These are phyloP conservation scores for Lachancea meyersii DNA, from an alignment of 805 yeast genomes.

Conservation along the genomic window DNA sequence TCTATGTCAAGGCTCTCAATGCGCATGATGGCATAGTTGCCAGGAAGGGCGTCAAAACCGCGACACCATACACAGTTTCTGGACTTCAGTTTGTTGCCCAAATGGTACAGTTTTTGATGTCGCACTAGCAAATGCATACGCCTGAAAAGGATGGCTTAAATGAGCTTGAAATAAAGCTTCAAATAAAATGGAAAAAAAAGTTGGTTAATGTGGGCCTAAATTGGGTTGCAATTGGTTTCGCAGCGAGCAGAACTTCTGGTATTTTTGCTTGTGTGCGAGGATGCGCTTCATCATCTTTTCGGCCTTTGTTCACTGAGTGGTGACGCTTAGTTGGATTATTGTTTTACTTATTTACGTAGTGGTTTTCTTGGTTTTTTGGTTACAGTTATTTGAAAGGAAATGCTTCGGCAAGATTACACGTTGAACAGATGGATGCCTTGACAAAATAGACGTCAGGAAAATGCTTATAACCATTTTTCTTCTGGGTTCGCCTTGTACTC, in stretches of 20 bases:
- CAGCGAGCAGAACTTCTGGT: no score
- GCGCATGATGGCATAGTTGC: slow-evolving; percentile 87
- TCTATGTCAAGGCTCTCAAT: slow-evolving; percentile 62
- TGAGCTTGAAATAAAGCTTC: neutral
- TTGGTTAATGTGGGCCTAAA: no score
- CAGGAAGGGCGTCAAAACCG: slow-evolving; percentile 50
- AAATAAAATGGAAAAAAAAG: neutral
- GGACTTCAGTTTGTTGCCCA: slow-evolving; percentile 27
- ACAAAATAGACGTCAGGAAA: no score
- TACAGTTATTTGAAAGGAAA: neutral
- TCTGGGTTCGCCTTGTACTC: slow-evolving; percentile 75
- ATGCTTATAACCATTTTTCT: slow-evolving; percentile 69
- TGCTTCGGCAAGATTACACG: neutral
- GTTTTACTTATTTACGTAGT: no score
- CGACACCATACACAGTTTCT: slow-evolving; percentile 24
- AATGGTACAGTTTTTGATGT: slow-evolving; percentile 17
- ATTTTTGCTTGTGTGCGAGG: no score
- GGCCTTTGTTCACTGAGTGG: no score
- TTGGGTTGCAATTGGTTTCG: no score
- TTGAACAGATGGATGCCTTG: no score
- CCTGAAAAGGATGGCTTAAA: neutral
- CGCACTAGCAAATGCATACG: neutral
- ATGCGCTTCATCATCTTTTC: no score
- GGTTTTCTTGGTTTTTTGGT: no score
- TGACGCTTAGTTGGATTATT: no score